phyloP scores from a whole-genome alignment of 2,329 filamentous ascomycete species.

The Venturia effusa region DNA sequence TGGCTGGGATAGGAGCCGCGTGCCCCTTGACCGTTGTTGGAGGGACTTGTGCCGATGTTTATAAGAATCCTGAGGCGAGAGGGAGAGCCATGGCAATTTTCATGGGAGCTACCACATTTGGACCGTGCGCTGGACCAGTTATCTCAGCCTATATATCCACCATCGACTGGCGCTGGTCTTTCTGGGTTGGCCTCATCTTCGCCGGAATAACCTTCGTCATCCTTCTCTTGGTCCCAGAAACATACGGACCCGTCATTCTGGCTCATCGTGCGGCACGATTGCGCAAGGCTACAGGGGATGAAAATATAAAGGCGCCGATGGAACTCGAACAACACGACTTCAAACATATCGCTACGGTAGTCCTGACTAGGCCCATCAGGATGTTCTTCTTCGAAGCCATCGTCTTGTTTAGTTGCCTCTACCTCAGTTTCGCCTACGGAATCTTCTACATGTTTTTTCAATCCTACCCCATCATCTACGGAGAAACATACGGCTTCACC shows the following conservation, averaged over 20 bases:
- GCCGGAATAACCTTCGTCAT: slow-evolving; percentile 51
- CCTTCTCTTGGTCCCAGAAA: slow-evolving; percentile 49
- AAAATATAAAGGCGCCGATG: slow-evolving; percentile 46
- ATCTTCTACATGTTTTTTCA: slow-evolving; percentile 67
- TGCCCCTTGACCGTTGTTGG: slow-evolving; percentile 48
- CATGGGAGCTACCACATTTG: slow-evolving; percentile 55
- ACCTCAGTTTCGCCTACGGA: slow-evolving; percentile 52
- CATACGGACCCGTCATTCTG: slow-evolving; percentile 34
- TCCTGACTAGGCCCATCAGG: slow-evolving; percentile 58
- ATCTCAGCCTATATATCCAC: slow-evolving; percentile 49
- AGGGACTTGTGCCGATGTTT: slow-evolving; percentile 56
- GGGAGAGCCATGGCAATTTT: slow-evolving; percentile 53
- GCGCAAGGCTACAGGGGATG: slow-evolving; percentile 43
- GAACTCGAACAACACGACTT: slow-evolving; percentile 51
- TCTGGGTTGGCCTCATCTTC: slow-evolving; percentile 60
- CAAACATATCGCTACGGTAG: slow-evolving; percentile 53
- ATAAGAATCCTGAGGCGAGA: slow-evolving; percentile 42
- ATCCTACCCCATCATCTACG: slow-evolving; percentile 59
- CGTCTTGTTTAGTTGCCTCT: slow-evolving; percentile 60
- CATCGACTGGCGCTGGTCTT: slow-evolving; percentile 59
- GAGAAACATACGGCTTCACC: slow-evolving; percentile 50
- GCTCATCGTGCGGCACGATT: slow-evolving; percentile 45
- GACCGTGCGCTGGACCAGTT: slow-evolving; percentile 55
- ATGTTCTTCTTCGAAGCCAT: slow-evolving; percentile 61
- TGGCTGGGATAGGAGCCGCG: slow-evolving; percentile 33